A percentile compares a stretch with the other conserved stretches of the same genome.
Conservation (phyloP, 1,139 yeast species). For the Candida albicans region DNA sequence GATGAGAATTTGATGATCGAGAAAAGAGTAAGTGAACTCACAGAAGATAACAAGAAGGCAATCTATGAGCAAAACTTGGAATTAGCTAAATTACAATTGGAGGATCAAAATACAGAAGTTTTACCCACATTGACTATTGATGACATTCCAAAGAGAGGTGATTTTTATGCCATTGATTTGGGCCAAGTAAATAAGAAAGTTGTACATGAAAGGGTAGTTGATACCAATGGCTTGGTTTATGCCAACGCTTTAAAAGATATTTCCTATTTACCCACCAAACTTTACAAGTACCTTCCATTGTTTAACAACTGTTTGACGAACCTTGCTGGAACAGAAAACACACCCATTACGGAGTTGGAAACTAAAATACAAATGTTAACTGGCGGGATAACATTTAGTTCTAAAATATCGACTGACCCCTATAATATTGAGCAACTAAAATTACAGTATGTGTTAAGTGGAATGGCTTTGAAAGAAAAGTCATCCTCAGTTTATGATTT, state of each 20-base stretch:
- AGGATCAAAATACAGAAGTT: conserved; percentile 70
- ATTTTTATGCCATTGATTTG: conserved; percentile 34
- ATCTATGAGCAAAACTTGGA: conserved; percentile 61
- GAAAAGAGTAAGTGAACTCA: conserved; percentile 41
- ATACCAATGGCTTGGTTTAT: conserved; percentile 76
- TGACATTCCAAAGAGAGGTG: conserved; percentile 70
- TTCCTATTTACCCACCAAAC: conserved; percentile 55
- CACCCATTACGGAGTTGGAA: conserved; percentile 78
- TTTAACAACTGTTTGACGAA: conserved; percentile 80
- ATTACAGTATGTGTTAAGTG: conserved; percentile 56
- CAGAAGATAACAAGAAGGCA: conserved; percentile 55
- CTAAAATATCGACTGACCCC: conserved; percentile 60
- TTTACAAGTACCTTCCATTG: conserved; percentile 70
- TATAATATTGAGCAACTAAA: conserved; percentile 40
- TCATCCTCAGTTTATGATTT: conserved; percentile 58
- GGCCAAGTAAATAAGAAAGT: conserved; percentile 18
- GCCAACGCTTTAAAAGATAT: conserved; percentile 60
- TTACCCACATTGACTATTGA: conserved; percentile 72
- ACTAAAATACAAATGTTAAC: conserved; percentile 79
- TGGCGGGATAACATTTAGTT: conserved; percentile 74
- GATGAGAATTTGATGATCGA: conserved; percentile 61
- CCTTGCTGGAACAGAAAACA: conserved; percentile 70
- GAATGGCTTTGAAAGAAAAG: conserved; percentile 73
- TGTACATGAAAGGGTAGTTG: conserved; percentile 52
- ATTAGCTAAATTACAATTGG: conserved; percentile 63